A percentile compares a stretch with the other conserved stretches of the same genome.
Conservation (phyloP, 192 early-diverging fungal species). For the Mortierella hygrophila region DNA sequence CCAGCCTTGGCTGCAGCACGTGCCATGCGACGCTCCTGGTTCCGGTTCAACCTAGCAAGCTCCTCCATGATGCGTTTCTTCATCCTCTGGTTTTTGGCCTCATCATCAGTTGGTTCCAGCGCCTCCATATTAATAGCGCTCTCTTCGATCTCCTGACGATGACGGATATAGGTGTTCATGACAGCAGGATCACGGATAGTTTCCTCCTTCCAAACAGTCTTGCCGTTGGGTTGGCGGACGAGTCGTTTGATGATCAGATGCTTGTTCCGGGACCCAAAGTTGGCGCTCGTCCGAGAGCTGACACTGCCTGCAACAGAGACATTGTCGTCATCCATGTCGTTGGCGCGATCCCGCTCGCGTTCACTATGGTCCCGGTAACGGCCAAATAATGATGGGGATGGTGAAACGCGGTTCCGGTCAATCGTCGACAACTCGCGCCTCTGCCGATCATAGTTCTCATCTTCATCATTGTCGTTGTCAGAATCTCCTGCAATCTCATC, state of each 20-base stretch:
- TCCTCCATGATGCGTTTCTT: conserved; percentile 73
- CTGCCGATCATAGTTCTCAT: conserved; percentile 42
- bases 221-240: conserved; percentile 67
- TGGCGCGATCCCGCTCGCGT: conserved; percentile 38
- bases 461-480: conserved; percentile 59
- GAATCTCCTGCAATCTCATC: conserved; percentile 68
- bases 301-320: conserved; percentile 67
- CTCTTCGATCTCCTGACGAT: conserved; percentile 86
- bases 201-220: conserved; percentile 82
- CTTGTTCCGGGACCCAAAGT: conserved; percentile 68
- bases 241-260: conserved; percentile 72
- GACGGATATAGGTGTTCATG: conserved; percentile 91
- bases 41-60: conserved; percentile 72
- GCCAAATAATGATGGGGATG: conserved; percentile 49
- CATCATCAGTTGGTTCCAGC: conserved; percentile 67
- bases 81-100: conserved; percentile 69
- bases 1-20: conserved; percentile 64
- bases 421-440: conserved; percentile 30
- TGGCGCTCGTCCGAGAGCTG: conserved; percentile 65
- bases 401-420: conserved; percentile 45
- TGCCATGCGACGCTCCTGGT: conserved; percentile 71
- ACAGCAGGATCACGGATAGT: conserved; percentile 85
- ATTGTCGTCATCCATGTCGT: conserved; percentile 65
- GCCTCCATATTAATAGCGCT: conserved; percentile 59
- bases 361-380: conserved; percentile 44